Percentiles rank a stretch among this genome's conserved stretches.
Conservation (phyloP, 805 yeast genomes). For the Saturnispora saitoi region DNA sequence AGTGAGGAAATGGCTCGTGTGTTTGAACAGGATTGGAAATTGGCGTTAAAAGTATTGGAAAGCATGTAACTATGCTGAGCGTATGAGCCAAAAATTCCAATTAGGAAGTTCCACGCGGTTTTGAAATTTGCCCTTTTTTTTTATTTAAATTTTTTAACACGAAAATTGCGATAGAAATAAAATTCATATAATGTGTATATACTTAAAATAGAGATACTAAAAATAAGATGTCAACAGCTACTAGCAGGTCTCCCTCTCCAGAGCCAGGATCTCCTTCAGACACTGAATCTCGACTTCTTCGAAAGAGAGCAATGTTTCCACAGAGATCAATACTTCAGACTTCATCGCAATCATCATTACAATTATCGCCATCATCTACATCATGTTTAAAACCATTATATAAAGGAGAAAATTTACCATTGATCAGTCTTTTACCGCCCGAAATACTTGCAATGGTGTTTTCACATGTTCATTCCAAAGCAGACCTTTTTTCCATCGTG, state of each 20-base stretch:
- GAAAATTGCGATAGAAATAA: not conserved
- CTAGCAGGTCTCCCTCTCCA: conserved; percentile 8
- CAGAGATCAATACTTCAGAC: not conserved
- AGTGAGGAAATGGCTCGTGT: conserved; percentile 39
- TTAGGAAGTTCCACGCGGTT: not conserved
- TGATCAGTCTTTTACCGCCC: conserved; percentile 43
- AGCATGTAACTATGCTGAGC: not conserved
- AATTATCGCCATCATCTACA: not conserved
- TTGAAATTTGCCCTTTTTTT: not conserved
- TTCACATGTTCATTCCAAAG: conserved; percentile 50
- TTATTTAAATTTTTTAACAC: not conserved
- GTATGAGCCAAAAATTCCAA: not conserved
- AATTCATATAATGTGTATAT: not conserved
- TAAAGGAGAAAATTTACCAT: conserved; percentile 12
- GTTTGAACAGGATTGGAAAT: conserved; percentile 40
- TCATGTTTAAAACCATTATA: not conserved
- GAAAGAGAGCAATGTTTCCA: not conserved
- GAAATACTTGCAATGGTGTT: conserved; percentile 59
- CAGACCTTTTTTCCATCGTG: conserved; percentile 52
- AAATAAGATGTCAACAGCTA: conserved; percentile 1
- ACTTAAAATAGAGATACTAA: not conserved
- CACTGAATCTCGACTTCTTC: conserved; percentile 4
- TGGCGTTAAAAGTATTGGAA: conserved; percentile 33
- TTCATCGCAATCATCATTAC: not conserved
- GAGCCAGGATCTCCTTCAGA: conserved; percentile 1